These are phyloP conservation scores for Amphicarpaea edgeworthii DNA, from an alignment of 306 rosid species.

Conservation along the genomic window DNA sequence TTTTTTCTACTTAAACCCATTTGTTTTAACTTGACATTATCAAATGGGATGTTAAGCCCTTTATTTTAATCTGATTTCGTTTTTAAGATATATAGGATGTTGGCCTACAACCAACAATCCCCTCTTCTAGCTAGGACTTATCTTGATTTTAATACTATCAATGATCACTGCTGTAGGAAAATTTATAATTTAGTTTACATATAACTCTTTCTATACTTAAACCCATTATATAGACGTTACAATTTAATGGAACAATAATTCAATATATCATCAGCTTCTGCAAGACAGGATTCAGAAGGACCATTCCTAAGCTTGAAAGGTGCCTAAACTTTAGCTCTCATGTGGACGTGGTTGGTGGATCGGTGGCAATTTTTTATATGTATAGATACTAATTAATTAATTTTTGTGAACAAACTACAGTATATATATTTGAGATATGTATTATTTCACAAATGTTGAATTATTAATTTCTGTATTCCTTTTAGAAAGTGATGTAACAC, in stretches of 20 bases:
- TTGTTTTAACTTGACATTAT: not conserved
- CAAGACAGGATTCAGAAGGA: not conserved
- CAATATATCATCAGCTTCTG: too few species aligned
- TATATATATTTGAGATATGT: too few species aligned
- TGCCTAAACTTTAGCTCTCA: slow-evolving; percentile 10
- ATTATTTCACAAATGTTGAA: not conserved
- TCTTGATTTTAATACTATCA: not conserved
- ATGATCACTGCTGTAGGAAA: not conserved
- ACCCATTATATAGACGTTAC: not conserved
- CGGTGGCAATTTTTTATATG: not conserved
- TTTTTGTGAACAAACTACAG: too few species aligned
- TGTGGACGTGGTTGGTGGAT: slow-evolving; percentile 3
- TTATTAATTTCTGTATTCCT: not conserved
- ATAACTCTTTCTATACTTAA: not conserved
- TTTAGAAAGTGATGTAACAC: not conserved
- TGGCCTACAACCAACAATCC: not conserved
- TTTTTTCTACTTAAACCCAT: not conserved
- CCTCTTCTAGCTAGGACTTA: not conserved
- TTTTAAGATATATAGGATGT: not conserved
- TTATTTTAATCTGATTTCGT: not conserved
- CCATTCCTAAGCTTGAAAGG: slow-evolving; percentile 16
- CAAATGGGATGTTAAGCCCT: not conserved
- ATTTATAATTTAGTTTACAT: not conserved
- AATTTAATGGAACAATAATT: not conserved
- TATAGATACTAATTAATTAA: not conserved